Conservation (phyloP, 805 yeast genomes). For the Torulaspora quercuum region DNA sequence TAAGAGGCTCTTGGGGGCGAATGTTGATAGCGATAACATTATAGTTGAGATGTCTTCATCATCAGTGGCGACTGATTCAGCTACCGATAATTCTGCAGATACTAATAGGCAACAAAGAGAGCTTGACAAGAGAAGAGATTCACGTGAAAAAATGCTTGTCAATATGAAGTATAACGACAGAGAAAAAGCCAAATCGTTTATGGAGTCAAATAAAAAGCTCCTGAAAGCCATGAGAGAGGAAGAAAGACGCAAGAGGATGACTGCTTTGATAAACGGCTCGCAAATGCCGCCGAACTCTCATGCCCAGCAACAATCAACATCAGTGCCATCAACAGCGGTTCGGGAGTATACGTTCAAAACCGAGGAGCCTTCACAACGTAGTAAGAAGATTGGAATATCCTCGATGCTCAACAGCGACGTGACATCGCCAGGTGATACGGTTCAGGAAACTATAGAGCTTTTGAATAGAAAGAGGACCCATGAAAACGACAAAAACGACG, state of each 20-base stretch:
- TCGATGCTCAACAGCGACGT: slow-evolving; percentile 28
- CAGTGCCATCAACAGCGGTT: slow-evolving; percentile 2
- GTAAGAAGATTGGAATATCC: slow-evolving; percentile 27
- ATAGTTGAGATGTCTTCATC: slow-evolving; percentile 11
- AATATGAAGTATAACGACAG: slow-evolving; percentile 37
- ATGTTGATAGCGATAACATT: slow-evolving; percentile 11
- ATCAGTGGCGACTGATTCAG: slow-evolving; percentile 5
- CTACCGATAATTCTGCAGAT: slow-evolving; percentile 6
- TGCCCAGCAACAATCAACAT: slow-evolving; percentile 4
- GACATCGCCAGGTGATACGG: slow-evolving; percentile 1
- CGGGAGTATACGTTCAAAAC: slow-evolving; percentile 9
- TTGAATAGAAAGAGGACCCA: slow-evolving; percentile 7
- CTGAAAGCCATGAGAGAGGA: slow-evolving; percentile 35
- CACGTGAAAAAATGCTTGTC: slow-evolving; percentile 36
- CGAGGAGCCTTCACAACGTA: slow-evolving; percentile 10
- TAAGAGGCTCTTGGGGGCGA: slow-evolving; percentile 15
- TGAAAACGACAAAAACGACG: slow-evolving; percentile 25
- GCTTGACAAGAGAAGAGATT: slow-evolving; percentile 33
- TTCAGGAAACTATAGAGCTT: slow-evolving; percentile 1
- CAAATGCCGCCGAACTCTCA: slow-evolving; percentile 6
- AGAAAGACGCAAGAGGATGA: slow-evolving; percentile 32
- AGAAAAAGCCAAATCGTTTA: slow-evolving; percentile 33
- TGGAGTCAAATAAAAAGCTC: slow-evolving; percentile 35
- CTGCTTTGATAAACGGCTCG: slow-evolving; percentile 21
- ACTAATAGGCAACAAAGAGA: slow-evolving; percentile 27